Evolutionary conservation across 192 early-diverging fungal species (phyloP).

Genomic region (Umbelopsis ramanniana): DNA sequence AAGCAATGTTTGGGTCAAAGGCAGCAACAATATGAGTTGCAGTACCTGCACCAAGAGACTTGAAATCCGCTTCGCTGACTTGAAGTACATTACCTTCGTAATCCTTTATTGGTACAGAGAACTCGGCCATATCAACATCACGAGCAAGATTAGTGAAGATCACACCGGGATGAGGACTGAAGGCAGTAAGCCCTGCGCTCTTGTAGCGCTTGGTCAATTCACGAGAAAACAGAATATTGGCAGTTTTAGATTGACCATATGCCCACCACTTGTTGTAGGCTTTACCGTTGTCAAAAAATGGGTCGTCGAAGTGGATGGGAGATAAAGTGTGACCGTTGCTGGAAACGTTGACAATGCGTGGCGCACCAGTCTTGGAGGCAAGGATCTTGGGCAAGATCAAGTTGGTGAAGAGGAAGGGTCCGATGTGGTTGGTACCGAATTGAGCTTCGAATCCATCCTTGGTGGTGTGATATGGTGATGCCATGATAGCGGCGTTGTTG

Average conservation of each 20-base stretch:
- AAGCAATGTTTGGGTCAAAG: background rate
- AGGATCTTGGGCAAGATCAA: slow-evolving; percentile 16
- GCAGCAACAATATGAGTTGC: background rate
- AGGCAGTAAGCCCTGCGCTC: background rate
- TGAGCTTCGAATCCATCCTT: slow-evolving; percentile 40
- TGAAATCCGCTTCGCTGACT: background rate
- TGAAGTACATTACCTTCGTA: background rate
- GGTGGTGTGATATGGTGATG: slow-evolving; percentile 27
- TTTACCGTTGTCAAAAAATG: background rate
- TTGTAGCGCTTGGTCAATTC: slow-evolving; percentile 13
- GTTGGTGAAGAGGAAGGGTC: slow-evolving; percentile 26
- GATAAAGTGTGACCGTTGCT: background rate
- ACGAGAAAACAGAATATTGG: slow-evolving; percentile 55
- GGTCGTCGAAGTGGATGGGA: slow-evolving; percentile 16
- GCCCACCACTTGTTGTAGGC: background rate
- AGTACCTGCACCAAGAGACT: background rate
- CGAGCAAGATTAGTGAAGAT: slow-evolving; percentile 5
- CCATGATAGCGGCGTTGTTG: slow-evolving; percentile 52
- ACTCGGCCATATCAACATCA: background rate
- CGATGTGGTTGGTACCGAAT: slow-evolving; percentile 1
- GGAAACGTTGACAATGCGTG: slow-evolving; percentile 21
- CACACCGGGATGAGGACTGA: slow-evolving; percentile 14
- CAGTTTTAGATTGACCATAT: slow-evolving; percentile 43
- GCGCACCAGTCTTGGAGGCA: slow-evolving; percentile 4
- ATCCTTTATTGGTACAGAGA: background rate